Base-by-base conservation (phyloP, 164 flowering plant genomes). In the Kingdonia uniflora region DNA sequence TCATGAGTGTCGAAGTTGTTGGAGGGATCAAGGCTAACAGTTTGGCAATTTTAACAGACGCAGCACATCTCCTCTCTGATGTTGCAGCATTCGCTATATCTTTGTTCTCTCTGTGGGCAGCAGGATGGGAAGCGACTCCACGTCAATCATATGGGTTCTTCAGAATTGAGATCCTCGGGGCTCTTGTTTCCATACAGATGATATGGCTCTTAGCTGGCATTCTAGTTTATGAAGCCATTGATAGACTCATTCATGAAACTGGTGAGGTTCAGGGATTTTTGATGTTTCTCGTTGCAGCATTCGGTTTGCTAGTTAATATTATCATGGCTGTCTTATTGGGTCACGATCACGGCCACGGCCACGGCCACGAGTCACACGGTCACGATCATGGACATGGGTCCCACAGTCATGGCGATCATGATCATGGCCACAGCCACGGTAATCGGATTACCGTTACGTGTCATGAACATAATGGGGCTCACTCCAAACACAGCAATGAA, bases 61-160 rank as follows among this genome's bases (percentile, higher is more conserved):
- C 96, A 6, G 96, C 96, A 42, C 96, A 85, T 63, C 71, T 85
- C 39, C 64, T 87, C 17, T 82, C 95, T 2, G 95, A 87, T 68
- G 95, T 88, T 53, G 89, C 96, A 12, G 94, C 96, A 15, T 88
- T 88, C 69, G 96, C 87, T 2, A 88, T 88, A 16, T 88, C 96
- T 1, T 59, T 88, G 60, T 85, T 88, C 63, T 88, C 96, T 0
- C 53, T 87, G 15, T 85, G 96, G 96, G 95, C 91, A 16, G 65
- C 96, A 14, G 95, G 95, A 22, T 87, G 96, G 96, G 96, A 85
- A 67, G 96, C 96, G 14, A 88, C 71, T 44, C 95, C 96, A 5
- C 79, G 87, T 0, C 96, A 85, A 54, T 76, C 91, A 15, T 88
- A 88, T 59, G 96, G 95, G 1, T 88, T 85, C 59, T 85, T 85